Base-by-base conservation (phyloP, 129 eudicot species). In the Artemisia annua region DNA sequence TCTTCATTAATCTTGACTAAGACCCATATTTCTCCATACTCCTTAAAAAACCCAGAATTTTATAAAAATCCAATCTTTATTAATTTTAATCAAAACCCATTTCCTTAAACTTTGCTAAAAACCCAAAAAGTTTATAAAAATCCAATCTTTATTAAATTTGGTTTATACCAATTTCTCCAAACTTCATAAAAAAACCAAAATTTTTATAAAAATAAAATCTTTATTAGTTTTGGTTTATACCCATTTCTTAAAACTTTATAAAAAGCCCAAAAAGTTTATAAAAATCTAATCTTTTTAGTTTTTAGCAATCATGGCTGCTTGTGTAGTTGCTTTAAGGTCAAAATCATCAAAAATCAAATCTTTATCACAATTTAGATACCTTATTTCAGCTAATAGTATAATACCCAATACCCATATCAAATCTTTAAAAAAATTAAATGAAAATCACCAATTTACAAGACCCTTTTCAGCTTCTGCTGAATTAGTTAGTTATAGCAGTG, bases 361-460 rank as follows among this genome's bases (percentile, higher is more conserved):
- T 30, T 85, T 91, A 11, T 82, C 89, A 14, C 97, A 94, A 79
- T 85, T 90, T 69, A 80, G 93, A 82, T 80, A 83, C 86, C 90
- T 86, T 48, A 79, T 86, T 44, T 80, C 81, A 71, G 81, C 58
- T 62, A 70, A 74, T 71, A 83, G 82, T 48, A 73, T 64, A 48
- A 66, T 69, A 66, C 72, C 82, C 54, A 82, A 66, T 66, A 80
- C 61, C 79, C 91, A 86, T 30, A 64, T 59, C 83, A 76, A 61
- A 69, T 80, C 81, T 56, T 63, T 69, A 55, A 66, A 52, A 13
- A 52, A 52, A 15, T 3, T 52, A 28, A 78, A 77, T 52, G 72
- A 68, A 14, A 73, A 75, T 32, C 83, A 66, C 71, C 79, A 82
- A 55, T 81, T 84, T 1, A 86, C 75, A 60, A 89, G 76, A 73